A percentile compares a stretch with the other conserved stretches of the same genome.
Evolutionary conservation across 83 land plant species (phyloP).

Genomic region (Picea abies): DNA sequence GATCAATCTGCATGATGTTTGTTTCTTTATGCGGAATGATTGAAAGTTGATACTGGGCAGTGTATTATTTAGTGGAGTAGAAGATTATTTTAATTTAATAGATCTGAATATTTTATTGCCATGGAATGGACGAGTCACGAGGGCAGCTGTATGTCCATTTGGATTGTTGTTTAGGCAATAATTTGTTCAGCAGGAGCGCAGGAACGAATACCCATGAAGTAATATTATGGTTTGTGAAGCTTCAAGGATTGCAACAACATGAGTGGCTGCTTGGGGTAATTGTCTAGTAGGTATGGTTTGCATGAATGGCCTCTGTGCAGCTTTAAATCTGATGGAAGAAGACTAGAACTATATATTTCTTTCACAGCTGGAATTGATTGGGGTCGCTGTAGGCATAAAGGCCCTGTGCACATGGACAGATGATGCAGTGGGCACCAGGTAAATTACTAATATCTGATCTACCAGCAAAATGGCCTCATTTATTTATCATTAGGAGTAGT

Average conservation of each 20-base stretch:
- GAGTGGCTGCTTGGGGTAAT: not conserved
- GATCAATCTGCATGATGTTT: not conserved
- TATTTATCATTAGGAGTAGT: not conserved
- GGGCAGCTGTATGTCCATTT: not conserved
- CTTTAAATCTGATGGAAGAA: not conserved
- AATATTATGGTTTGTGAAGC: constrained; percentile 7
- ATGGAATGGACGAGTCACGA: constrained; percentile 5
- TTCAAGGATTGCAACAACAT: not conserved
- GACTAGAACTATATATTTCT: not conserved
- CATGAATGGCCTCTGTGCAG: not conserved
- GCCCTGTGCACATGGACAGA: not conserved
- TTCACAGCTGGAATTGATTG: not conserved
- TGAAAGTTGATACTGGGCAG: not conserved
- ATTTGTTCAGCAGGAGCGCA: not conserved
- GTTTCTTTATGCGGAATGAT: not conserved
- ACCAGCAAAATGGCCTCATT: not conserved
- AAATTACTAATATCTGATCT: not conserved
- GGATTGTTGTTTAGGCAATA: not conserved
- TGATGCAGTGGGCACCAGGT: not conserved
- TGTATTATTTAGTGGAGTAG: not conserved
- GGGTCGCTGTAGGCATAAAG: not conserved
- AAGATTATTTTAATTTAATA: not conserved
- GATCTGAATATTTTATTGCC: not conserved
- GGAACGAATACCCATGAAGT: no score
- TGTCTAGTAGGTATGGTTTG: not conserved